Conservation (phyloP, 2,329 filamentous ascomycete genomes). For the Cyclaneusma minus region DNA sequence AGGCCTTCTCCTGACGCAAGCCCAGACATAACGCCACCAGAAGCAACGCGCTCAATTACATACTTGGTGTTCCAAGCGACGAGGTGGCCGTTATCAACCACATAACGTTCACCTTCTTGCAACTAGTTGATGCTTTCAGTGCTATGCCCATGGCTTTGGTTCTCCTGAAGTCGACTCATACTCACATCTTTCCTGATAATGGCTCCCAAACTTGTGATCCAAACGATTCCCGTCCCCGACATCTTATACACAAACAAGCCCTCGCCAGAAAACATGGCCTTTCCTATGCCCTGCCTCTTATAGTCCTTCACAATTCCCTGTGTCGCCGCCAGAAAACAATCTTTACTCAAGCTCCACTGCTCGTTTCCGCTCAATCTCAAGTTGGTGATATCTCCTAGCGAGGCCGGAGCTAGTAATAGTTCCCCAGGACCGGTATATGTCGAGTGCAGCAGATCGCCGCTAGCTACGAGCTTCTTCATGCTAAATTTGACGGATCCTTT, state of each 20-base stretch:
- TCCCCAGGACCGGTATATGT: constrained; percentile 84
- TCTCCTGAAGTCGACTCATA: constrained; percentile 10
- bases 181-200: constrained; percentile 88
- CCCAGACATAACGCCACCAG: constrained; percentile 84
- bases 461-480: constrained; percentile 78
- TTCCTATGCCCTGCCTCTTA: constrained; percentile 71
- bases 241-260: constrained; percentile 86
- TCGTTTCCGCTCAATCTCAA: constrained; percentile 58
- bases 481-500: constrained; percentile 74
- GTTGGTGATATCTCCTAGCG: constrained; percentile 73
- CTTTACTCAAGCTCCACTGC: constrained; percentile 72
- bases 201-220: constrained; percentile 86
- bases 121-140: constrained; percentile 25
- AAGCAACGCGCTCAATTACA: constrained; percentile 74
- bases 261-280: constrained; percentile 89
- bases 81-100: constrained; percentile 83
- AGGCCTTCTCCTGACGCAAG: constrained; percentile 71
- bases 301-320: constrained; percentile 80
- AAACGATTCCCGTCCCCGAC: constrained; percentile 63
- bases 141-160: constrained; percentile 2
- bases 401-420: constrained; percentile 64
- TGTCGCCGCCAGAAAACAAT: constrained; percentile 74
- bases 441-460: constrained; percentile 65
- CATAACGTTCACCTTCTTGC: constrained; percentile 65
- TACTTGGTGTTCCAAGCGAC: constrained; percentile 98